A percentile compares a stretch with the other conserved stretches of the same genome.
These are phyloP conservation scores for Rosellinia necatrix DNA, from an alignment of 2,329 filamentous ascomycete genomes.

Conservation along the genomic window DNA sequence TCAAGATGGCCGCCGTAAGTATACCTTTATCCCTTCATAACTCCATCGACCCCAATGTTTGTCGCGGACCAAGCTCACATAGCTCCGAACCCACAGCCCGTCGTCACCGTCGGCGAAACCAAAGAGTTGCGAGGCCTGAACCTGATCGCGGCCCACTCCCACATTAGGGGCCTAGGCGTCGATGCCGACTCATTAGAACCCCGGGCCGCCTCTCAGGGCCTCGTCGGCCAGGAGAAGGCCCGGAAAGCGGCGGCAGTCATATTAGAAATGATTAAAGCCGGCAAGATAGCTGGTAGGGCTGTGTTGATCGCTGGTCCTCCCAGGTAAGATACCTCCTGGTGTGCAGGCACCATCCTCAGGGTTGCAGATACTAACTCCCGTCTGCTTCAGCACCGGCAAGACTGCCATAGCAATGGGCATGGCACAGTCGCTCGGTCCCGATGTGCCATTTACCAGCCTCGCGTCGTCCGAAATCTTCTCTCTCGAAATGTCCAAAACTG, in stretches of 20 bases:
- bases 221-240: conserved; percentile 95
- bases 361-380: conserved; percentile 23
- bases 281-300: conserved; percentile 95
- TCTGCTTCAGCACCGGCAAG: conserved; percentile 78
- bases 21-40: neutral
- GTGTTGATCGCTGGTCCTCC: conserved; percentile 94
- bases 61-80: conserved; percentile 25
- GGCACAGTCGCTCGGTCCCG: conserved; percentile 90
- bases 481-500: conserved; percentile 98
- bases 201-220: conserved; percentile 81
- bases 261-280: conserved; percentile 97
- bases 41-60: too few species aligned
- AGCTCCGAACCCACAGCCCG: conserved; percentile 49
- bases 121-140: conserved; percentile 96
- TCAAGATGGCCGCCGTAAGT: conserved; percentile 60
- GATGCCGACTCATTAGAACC: conserved; percentile 91
- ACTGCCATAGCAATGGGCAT: conserved; percentile 99
- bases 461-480: conserved; percentile 98
- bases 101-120: conserved; percentile 85
- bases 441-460: conserved; percentile 95
- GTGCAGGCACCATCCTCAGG: too few species aligned
- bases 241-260: conserved; percentile 96
- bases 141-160: conserved; percentile 96
- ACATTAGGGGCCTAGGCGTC: conserved; percentile 94
- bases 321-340: conserved; percentile 54